phyloP scores from a whole-genome alignment of 345 rosid species.

The Microcos paniculata region DNA sequence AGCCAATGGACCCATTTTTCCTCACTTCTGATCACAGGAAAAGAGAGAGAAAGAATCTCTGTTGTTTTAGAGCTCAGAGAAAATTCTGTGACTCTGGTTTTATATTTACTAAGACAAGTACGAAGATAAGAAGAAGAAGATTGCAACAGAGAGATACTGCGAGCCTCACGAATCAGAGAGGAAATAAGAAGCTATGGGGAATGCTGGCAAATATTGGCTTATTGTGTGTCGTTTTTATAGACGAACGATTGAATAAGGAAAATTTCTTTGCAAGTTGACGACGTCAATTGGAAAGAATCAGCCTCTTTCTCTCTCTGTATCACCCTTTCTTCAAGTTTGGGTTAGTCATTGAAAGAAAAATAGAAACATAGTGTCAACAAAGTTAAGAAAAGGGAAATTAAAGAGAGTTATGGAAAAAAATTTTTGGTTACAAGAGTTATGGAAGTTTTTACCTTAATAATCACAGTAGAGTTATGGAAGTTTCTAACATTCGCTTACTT shows the following conservation, averaged over 20 bases:
- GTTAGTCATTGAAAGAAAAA: not conserved
- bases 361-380: not conserved
- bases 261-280: no score
- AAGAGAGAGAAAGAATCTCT: not conserved
- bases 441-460: no score
- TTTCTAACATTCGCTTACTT: not conserved
- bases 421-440: no score
- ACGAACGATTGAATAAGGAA: not conserved
- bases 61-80: not conserved
- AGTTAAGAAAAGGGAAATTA: not conserved
- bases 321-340: not conserved
- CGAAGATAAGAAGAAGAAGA: not conserved
- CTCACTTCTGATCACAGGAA: not conserved
- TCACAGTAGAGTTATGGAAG: no score
- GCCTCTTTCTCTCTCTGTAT: not conserved
- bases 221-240: not conserved
- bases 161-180: not conserved
- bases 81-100: not conserved
- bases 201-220: not conserved
- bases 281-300: not conserved
- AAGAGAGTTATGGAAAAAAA: no score
- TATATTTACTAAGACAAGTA: not conserved
- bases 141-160: not conserved
- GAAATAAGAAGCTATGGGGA: not conserved
- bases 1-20: not conserved